phyloP scores from a whole-genome alignment of 1,284 basidiomycete species.

The Moesziomyces sp. region DNA sequence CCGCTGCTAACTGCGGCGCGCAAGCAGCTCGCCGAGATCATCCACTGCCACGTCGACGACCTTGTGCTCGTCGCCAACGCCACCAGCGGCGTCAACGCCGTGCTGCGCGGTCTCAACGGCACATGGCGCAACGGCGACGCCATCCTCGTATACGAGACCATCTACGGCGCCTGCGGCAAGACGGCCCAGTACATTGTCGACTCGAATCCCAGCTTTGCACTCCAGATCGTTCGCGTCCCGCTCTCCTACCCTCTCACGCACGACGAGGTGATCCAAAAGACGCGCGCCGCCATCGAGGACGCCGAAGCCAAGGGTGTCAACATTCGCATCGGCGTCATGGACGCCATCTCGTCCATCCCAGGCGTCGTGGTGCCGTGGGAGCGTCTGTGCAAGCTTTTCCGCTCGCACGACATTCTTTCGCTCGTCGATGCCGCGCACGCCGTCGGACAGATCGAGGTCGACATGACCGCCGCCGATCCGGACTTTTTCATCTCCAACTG shows the following conservation, averaged over 20 bases:
- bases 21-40: slow-evolving; percentile 18
- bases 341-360: slow-evolving; percentile 78
- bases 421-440: slow-evolving; percentile 84
- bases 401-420: slow-evolving; percentile 53
- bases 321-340: slow-evolving; percentile 82
- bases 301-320: slow-evolving; percentile 73
- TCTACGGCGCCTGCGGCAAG: slow-evolving; percentile 62
- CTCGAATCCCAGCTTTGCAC: slow-evolving; percentile 33
- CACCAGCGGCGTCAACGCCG: slow-evolving; percentile 64
- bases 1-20: slow-evolving; percentile 16
- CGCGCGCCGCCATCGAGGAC: slow-evolving; percentile 23
- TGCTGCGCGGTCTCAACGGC: slow-evolving; percentile 53
- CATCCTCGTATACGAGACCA: slow-evolving; percentile 53
- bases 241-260: slow-evolving; percentile 61
- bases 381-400: slow-evolving; percentile 71
- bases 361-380: slow-evolving; percentile 83
- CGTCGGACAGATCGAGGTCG: slow-evolving; percentile 72
- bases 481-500: slow-evolving; percentile 65
- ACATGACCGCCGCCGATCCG: slow-evolving; percentile 61
- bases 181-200: slow-evolving; percentile 64
- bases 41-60: slow-evolving; percentile 35
- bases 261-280: slow-evolving; percentile 60
- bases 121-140: slow-evolving; percentile 59
- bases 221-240: slow-evolving; percentile 56
- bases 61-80: slow-evolving; percentile 65